phyloP scores from a whole-genome alignment of 1,284 basidiomycete genomes.

The Fomitiporia mediterranea region DNA sequence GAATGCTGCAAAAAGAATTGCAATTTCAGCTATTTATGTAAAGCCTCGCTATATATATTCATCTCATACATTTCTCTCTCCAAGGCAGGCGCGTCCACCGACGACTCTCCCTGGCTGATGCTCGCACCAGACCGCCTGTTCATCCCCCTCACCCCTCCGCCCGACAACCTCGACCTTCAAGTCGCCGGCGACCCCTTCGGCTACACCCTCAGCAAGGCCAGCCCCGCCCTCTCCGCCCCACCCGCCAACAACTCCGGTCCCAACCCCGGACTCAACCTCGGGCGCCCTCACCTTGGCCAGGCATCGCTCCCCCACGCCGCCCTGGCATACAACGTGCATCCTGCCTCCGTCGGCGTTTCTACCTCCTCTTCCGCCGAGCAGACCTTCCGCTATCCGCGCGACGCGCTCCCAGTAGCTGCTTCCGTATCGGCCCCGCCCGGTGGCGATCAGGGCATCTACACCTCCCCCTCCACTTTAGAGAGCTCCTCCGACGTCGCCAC shows the following conservation, averaged over 20 bases:
- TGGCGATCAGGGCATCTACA: conserved; percentile 4
- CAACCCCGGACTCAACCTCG: conserved; percentile 3
- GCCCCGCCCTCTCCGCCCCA: not conserved
- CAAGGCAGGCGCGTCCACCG: not conserved
- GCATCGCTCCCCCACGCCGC: not conserved
- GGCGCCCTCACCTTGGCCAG: not conserved
- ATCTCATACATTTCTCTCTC: not conserved
- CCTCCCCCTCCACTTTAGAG: conserved; percentile 8
- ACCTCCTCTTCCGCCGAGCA: not conserved
- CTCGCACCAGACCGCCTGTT: not conserved
- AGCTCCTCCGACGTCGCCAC: conserved; percentile 17
- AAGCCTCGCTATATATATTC: conserved; percentile 13
- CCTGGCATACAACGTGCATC: conserved; percentile 12
- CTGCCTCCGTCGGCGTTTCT: conserved; percentile 1
- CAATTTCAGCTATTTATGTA: conserved; percentile 12
- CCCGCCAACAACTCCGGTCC: not conserved
- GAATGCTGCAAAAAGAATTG: not conserved
- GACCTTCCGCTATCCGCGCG: conserved; percentile 14
- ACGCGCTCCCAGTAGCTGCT: not conserved
- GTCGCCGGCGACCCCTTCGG: too few relatives aligned
- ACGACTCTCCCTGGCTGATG: not conserved
- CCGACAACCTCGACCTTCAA: conserved; percentile 6
- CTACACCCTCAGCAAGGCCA: not conserved
- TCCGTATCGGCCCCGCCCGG: conserved; percentile 9
- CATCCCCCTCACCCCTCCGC: conserved; percentile 11